Evolutionary conservation across 148 eudicot genomes (phyloP).

Genomic region (Dianthus caryophyllus): DNA sequence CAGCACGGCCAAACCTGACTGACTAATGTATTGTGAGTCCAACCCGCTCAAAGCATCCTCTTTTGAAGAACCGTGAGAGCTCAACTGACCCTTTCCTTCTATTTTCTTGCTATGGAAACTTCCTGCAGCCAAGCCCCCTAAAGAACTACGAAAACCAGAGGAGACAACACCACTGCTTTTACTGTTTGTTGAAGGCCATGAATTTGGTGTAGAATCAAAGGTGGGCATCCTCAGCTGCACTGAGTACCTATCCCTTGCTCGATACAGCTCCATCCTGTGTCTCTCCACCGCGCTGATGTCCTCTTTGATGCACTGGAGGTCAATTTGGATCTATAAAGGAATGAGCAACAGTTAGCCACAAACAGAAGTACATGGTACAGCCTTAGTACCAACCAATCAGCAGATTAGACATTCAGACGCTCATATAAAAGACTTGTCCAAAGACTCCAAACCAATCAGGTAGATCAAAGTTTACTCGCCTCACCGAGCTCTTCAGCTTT

Average conservation of each 20-base stretch:
- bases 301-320: conserved; percentile 73
- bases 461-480: conserved; percentile 34
- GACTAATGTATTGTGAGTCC: conserved; percentile 63
- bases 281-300: conserved; percentile 72
- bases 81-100: conserved; percentile 53
- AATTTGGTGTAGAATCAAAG: conserved; percentile 46
- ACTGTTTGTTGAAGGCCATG: conserved; percentile 47
- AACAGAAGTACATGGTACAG: not conserved
- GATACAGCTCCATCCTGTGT: conserved; percentile 66
- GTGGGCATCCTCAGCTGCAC: conserved; percentile 58
- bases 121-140: conserved; percentile 47
- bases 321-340: conserved; percentile 60
- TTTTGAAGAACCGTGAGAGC: conserved; percentile 45
- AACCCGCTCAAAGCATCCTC: conserved; percentile 50
- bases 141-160: conserved; percentile 48
- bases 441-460: not conserved
- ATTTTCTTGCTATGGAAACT: conserved; percentile 51
- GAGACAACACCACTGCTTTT: conserved; percentile 41
- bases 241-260: conserved; percentile 64
- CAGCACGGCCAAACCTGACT: conserved; percentile 69
- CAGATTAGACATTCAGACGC: not conserved
- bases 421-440: not conserved
- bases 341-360: conserved; percentile 17
- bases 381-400: not conserved
- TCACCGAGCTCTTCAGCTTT: conserved; percentile 74